phyloP scores from a whole-genome alignment of 257 asterid species.

The Lantana camara region DNA sequence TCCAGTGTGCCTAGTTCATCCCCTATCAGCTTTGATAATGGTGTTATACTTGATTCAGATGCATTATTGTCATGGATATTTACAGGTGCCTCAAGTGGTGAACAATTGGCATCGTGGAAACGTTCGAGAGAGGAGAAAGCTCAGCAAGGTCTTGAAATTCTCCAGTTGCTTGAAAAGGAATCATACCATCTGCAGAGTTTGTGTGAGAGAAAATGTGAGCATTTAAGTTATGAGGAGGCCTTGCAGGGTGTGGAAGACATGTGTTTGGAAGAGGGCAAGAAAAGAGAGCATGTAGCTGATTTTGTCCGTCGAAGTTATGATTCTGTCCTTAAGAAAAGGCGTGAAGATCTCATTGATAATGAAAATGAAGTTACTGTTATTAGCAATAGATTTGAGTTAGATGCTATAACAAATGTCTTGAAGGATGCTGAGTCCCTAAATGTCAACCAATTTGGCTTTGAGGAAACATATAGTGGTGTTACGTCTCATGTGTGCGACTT shows the following conservation, averaged over 20 bases:
- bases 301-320: conserved; percentile 64
- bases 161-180: conserved; percentile 84
- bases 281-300: conserved; percentile 62
- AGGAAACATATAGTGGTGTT: conserved; percentile 68
- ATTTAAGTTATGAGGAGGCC: conserved; percentile 81
- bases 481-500: conserved; percentile 70
- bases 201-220: conserved; percentile 91
- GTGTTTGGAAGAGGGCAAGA: conserved; percentile 86
- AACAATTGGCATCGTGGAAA: conserved; percentile 69
- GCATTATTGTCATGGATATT: conserved; percentile 89
- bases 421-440: conserved; percentile 88
- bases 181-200: conserved; percentile 73
- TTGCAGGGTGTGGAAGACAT: conserved; percentile 84
- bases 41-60: conserved; percentile 63
- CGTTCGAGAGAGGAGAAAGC: conserved; percentile 68
- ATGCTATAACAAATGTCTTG: conserved; percentile 80
- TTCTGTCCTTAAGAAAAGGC: conserved; percentile 69
- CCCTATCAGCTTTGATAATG: conserved; percentile 44
- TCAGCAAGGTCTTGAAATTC: conserved; percentile 69
- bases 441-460: conserved; percentile 76
- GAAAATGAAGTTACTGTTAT: conserved; percentile 50
- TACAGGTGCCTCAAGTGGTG: conserved; percentile 71
- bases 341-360: conserved; percentile 68
- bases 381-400: conserved; percentile 72
- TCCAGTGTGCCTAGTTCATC: conserved; percentile 39